Conservation (phyloP, 768 basidiomycete species). For the Amanita polypyramis region DNA sequence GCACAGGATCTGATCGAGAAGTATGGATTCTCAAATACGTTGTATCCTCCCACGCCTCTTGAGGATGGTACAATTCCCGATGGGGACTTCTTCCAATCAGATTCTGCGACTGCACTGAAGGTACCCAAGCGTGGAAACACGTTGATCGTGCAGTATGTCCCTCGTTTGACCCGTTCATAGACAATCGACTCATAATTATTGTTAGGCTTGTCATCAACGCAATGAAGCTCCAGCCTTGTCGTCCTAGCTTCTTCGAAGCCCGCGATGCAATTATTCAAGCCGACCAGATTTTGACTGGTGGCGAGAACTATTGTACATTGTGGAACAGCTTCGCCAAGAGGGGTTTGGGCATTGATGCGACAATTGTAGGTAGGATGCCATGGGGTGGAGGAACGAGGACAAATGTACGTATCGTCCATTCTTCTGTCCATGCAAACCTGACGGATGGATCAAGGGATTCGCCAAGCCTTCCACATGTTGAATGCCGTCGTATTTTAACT, state of each 20-base stretch:
- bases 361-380: conserved; percentile 65
- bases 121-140: conserved; percentile 92
- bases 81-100: conserved; percentile 64
- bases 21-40: conserved; percentile 67
- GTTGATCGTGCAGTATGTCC: conserved; percentile 48
- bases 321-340: conserved; percentile 80
- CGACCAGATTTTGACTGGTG: conserved; percentile 81
- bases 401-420: conserved; percentile 31
- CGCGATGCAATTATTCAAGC: conserved; percentile 87
- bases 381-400: conserved; percentile 89
- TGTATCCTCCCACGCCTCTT: conserved; percentile 72
- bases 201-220: conserved; percentile 69
- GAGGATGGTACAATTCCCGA: conserved; percentile 53
- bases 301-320: conserved; percentile 83
- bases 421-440: not conserved
- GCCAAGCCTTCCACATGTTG: not conserved
- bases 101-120: conserved; percentile 28
- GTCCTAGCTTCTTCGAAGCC: conserved; percentile 84
- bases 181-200: not conserved
- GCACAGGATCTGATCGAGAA: conserved; percentile 65
- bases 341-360: conserved; percentile 74
- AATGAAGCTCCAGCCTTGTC: conserved; percentile 94
- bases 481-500: not conserved
- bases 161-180: conserved; percentile 18
- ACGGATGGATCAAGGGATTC: not conserved